phyloP scores from a whole-genome alignment of 2,329 filamentous ascomycete species.

The Penicillium sp. region DNA sequence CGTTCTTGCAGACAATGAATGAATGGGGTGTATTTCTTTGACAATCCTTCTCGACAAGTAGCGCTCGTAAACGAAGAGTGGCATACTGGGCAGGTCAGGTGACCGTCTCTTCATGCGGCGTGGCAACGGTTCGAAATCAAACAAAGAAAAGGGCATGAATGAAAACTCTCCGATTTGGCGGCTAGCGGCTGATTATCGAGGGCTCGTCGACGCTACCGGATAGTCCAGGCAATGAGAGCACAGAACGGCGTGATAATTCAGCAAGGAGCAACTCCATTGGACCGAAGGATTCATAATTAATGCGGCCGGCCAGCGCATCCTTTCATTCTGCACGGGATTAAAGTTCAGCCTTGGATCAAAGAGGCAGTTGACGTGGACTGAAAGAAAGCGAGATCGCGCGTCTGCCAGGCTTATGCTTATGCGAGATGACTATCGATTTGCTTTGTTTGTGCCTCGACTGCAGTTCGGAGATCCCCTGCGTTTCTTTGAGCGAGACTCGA shows the following conservation, averaged over 20 bases:
- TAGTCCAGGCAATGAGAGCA: neutral
- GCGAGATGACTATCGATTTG: neutral
- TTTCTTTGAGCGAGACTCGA: too few species aligned
- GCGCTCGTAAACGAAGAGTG: too few species aligned
- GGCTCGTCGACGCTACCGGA: neutral
- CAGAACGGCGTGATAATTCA: neutral
- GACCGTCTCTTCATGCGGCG: constrained; percentile 13
- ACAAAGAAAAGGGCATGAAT: constrained; percentile 9
- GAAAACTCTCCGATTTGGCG: constrained; percentile 10
- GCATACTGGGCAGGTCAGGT: constrained; percentile 11
- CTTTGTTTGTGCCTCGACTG: too few species aligned
- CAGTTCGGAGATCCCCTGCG: too few species aligned
- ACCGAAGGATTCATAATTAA: neutral
- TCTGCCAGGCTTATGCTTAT: neutral
- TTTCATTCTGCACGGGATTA: constrained; percentile 7
- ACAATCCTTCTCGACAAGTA: neutral
- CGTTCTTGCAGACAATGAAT: neutral
- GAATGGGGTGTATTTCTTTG: neutral
- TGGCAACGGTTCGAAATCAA: constrained; percentile 4
- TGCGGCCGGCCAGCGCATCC: too few species aligned
- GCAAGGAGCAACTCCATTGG: neutral
- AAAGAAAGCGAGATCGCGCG: neutral
- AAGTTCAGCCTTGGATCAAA: neutral
- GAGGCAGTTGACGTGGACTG: neutral
- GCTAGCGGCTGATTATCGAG: constrained; percentile 12